Evolutionary conservation across 1,284 basidiomycete genomes (phyloP).

Genomic region (Puccinia hordei): DNA sequence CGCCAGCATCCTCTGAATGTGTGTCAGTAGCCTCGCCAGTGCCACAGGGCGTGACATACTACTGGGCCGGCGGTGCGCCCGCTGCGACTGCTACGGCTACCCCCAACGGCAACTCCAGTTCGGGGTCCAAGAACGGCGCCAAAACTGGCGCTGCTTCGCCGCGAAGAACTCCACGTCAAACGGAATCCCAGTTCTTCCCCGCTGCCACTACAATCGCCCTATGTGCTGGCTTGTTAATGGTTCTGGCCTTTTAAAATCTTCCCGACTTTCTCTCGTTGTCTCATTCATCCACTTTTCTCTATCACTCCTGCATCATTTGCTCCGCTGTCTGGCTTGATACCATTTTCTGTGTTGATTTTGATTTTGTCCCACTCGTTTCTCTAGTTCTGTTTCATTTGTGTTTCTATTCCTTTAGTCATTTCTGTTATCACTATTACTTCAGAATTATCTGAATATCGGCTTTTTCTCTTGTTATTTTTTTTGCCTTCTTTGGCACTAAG

Average conservation of each 20-base stretch:
- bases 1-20: conserved; percentile 56
- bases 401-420: no score
- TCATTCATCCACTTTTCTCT: neutral
- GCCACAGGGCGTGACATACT: conserved; percentile 56
- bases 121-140: neutral
- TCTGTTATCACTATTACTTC: no score
- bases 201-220: neutral
- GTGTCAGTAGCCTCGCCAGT: conserved; percentile 52
- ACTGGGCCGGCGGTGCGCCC: conserved; percentile 53
- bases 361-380: no score
- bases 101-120: neutral
- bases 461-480: no score
- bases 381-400: no score
- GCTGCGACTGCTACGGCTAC: conserved; percentile 31
- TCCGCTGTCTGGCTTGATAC: no score
- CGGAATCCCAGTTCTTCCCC: conserved; percentile 1
- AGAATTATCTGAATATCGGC: no score
- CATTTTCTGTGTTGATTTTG: no score
- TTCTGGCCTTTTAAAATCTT: neutral
- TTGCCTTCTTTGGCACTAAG: no score
- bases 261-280: neutral
- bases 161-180: neutral
- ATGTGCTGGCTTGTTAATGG: neutral
- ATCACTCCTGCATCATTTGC: no score
- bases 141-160: conserved; percentile 19